Evolutionary conservation across 805 yeast species (phyloP).

Genomic region (Ogataea methylovora): DNA sequence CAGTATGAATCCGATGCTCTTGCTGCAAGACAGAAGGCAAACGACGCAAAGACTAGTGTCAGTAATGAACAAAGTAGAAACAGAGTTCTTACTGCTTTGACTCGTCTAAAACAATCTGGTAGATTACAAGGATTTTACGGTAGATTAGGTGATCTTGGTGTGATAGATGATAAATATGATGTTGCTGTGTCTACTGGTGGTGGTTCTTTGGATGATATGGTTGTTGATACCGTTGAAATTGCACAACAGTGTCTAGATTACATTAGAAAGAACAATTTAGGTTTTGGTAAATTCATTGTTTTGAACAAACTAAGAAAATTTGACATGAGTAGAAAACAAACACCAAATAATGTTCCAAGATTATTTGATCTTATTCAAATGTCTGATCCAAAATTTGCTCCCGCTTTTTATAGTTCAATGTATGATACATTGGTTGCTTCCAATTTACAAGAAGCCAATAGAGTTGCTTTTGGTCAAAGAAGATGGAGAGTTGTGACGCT

Average conservation of each 20-base stretch:
- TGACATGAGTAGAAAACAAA: constrained; percentile 47
- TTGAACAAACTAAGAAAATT: constrained; percentile 65
- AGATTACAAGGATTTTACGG: constrained; percentile 84
- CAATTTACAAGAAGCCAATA: constrained; percentile 71
- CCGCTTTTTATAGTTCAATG: constrained; percentile 85
- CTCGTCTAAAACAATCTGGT: constrained; percentile 68
- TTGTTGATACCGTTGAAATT: constrained; percentile 68
- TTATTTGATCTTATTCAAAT: constrained; percentile 78
- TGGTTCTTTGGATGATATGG: constrained; percentile 85
- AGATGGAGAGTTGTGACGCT: constrained; percentile 87
- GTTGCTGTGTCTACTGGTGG: constrained; percentile 94
- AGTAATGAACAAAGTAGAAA: constrained; percentile 58
- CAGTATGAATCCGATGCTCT: constrained; percentile 47
- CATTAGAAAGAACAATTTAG: constrained; percentile 73
- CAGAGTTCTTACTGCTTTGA: constrained; percentile 62
- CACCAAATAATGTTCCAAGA: constrained; percentile 75
- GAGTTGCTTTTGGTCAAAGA: constrained; percentile 71
- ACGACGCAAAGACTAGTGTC: constrained; percentile 58
- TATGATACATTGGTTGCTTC: constrained; percentile 84
- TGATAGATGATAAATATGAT: constrained; percentile 82
- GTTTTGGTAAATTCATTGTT: constrained; percentile 83
- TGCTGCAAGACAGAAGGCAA: constrained; percentile 50
- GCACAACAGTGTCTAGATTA: constrained; percentile 66
- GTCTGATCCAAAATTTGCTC: constrained; percentile 57
- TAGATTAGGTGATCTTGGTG: constrained; percentile 86